These are phyloP conservation scores for Pichia sp. DNA, from an alignment of 1,139 yeast species.

Conservation along the genomic window DNA sequence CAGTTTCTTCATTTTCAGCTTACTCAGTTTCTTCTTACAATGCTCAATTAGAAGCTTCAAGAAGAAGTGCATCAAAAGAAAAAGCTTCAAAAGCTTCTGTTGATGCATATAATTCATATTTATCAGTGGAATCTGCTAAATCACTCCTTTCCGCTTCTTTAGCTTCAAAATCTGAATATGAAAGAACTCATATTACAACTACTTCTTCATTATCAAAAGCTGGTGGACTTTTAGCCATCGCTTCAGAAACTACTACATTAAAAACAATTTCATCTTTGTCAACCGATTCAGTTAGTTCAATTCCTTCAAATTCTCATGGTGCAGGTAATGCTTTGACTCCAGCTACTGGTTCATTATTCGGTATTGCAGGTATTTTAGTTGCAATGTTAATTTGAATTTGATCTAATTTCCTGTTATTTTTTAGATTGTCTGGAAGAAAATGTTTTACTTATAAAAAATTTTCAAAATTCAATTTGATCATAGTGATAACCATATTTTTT, in stretches of 20 bases:
- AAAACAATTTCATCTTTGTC: constrained; percentile 28
- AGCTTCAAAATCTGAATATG: constrained; percentile 10
- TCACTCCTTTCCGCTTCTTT: constrained; percentile 16
- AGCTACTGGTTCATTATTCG: constrained; percentile 41
- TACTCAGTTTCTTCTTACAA: constrained; percentile 16
- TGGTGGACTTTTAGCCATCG: constrained; percentile 31
- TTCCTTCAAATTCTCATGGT: constrained; percentile 15
- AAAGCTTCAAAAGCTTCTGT: constrained; percentile 4
- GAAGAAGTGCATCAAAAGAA: neutral
- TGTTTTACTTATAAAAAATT: too few relatives aligned
- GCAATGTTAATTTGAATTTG: constrained; percentile 43
- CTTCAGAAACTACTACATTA: constrained; percentile 24
- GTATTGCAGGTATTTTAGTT: constrained; percentile 45
- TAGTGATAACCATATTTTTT: too few relatives aligned
- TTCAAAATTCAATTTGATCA: too few relatives aligned
- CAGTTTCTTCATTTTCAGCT: constrained; percentile 23
- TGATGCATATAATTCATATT: constrained; percentile 18
- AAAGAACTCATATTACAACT: constrained; percentile 27
- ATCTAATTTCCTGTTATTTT: too few relatives aligned
- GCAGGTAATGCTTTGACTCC: constrained; percentile 35
- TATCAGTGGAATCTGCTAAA: constrained; percentile 18
- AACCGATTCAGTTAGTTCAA: constrained; percentile 17
- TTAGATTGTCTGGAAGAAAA: too few relatives aligned
- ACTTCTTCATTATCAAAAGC: constrained; percentile 18
- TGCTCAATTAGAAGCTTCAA: constrained; percentile 13